Percentiles rank a stretch among this genome's conserved stretches.
Evolutionary conservation across 2,329 filamentous ascomycete genomes (phyloP).

Genomic region (Trichocomaceae sp.): DNA sequence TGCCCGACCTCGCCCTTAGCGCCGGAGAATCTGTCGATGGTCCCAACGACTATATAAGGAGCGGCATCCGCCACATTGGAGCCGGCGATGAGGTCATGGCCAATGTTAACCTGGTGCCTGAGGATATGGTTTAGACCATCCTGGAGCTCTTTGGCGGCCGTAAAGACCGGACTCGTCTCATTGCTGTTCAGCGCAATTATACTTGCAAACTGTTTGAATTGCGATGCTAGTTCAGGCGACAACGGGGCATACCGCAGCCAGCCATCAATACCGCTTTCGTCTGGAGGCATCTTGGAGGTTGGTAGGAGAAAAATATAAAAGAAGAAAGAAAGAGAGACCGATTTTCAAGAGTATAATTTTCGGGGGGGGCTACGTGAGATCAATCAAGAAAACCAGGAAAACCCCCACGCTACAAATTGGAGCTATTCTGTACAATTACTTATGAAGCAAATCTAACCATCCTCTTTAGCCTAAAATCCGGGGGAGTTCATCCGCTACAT

Average conservation of each 20-base stretch:
- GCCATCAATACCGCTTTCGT: conserved; percentile 54
- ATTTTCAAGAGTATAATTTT: neutral
- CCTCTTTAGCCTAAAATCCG: neutral
- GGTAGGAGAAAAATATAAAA: neutral
- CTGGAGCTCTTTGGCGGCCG: conserved; percentile 54
- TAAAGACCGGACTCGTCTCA: conserved; percentile 50
- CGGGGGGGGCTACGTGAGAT: neutral
- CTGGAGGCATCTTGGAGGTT: neutral
- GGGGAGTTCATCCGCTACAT: no score
- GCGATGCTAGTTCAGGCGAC: conserved; percentile 32
- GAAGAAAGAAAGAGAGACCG: no score
- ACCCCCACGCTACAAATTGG: neutral
- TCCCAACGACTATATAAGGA: conserved; percentile 25
- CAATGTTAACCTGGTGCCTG: conserved; percentile 40
- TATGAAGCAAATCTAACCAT: no score
- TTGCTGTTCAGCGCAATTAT: conserved; percentile 52
- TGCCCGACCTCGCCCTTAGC: conserved; percentile 17
- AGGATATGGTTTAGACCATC: conserved; percentile 54
- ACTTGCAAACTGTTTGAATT: conserved; percentile 39
- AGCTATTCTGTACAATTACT: neutral
- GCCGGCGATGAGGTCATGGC: conserved; percentile 13
- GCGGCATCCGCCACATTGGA: conserved; percentile 16
- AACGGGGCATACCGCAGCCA: conserved; percentile 61
- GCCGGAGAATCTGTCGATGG: conserved; percentile 25
- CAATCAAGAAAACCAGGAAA: neutral